Base-by-base conservation (phyloP, 2,329 filamentous ascomycete genomes). In the Cladophialophora exuberans region DNA sequence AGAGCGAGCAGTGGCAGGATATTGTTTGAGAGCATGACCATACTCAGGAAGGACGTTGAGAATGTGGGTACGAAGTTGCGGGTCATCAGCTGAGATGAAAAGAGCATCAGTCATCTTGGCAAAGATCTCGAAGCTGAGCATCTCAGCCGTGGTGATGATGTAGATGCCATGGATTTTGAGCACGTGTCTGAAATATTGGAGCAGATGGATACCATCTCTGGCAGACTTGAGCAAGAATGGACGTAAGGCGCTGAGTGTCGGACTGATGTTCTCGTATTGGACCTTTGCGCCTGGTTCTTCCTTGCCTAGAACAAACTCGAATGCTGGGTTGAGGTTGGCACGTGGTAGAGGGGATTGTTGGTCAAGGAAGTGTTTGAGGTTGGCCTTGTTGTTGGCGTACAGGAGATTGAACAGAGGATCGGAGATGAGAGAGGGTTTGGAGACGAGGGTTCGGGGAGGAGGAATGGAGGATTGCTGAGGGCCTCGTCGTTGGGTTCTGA, bases 101-200 rank as follows among this genome's bases (percentile, higher is more conserved):
- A 61, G 39, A 22, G 45, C 49, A 17, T 48, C 23, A 35, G 35
- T 51, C 41, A 61, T 35, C 44, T 58, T 55, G 52, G 38, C 31
- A 15, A 45, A 57, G 38, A 58, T 45, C 18, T 61, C 52, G 33
- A 53, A 61, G 25, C 26, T 22, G 26, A 36, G 18, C 28, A 46
- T 43, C 22, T 61, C 52, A 18, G 55, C 52, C 1, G 41, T 25
- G 3, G 55, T 49, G 13, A 58, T 42, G 25, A 49, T 36, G 54
- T 48, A 61, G 49, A 39, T 43, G 26, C 39, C 48, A 25, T 58
- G 58, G 17, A 54, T 30, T 44, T 53, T 48, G n/a, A 61, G 55
- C 13, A 56, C 39, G 6, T 53, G 23, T 38, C 41, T 47, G 48
- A 53, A 61, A 41, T 53, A 58, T 13, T 38, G 33, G 45, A 61